Evolutionary conservation across 1,139 yeast species (phyloP).

Genomic region (Sugiyamaella japonica): DNA sequence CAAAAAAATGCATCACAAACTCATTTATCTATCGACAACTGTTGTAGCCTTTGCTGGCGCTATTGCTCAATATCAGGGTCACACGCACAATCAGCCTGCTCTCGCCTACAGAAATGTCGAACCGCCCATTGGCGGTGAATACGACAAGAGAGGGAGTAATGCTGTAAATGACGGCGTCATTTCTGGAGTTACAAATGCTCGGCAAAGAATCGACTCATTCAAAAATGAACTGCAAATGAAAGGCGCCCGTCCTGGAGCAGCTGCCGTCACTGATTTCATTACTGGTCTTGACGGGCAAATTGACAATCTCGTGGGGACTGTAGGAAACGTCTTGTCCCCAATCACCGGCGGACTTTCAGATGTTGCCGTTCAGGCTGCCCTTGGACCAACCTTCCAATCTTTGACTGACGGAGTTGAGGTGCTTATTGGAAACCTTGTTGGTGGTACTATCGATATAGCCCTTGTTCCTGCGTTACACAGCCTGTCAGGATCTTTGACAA

Average conservation of each 20-base stretch:
- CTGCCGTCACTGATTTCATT: conserved; percentile 32
- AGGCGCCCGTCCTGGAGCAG: conserved; percentile 34
- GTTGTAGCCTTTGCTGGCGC: neutral
- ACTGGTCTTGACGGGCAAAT: conserved; percentile 40
- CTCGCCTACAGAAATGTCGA: neutral
- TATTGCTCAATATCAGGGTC: neutral
- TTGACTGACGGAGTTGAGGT: conserved; percentile 39
- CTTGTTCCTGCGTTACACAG: conserved; percentile 27
- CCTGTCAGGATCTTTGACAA: conserved; percentile 28
- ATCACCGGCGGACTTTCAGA: conserved; percentile 32
- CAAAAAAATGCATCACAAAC: neutral
- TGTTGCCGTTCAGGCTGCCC: conserved; percentile 29
- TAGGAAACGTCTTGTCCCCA: conserved; percentile 31
- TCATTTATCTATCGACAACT: neutral
- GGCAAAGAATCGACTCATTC: conserved; percentile 34
- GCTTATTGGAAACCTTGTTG: conserved; percentile 34
- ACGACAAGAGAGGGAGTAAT: neutral
- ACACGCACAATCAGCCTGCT: neutral
- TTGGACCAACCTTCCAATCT: conserved; percentile 38
- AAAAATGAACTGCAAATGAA: conserved; percentile 27
- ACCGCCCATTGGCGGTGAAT: neutral
- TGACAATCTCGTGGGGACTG: conserved; percentile 35
- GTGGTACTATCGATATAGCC: conserved; percentile 30
- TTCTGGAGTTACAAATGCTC: conserved; percentile 23
- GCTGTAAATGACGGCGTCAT: conserved; percentile 11